Conservation (phyloP, 805 yeast genomes). For the Saturnispora dispora region DNA sequence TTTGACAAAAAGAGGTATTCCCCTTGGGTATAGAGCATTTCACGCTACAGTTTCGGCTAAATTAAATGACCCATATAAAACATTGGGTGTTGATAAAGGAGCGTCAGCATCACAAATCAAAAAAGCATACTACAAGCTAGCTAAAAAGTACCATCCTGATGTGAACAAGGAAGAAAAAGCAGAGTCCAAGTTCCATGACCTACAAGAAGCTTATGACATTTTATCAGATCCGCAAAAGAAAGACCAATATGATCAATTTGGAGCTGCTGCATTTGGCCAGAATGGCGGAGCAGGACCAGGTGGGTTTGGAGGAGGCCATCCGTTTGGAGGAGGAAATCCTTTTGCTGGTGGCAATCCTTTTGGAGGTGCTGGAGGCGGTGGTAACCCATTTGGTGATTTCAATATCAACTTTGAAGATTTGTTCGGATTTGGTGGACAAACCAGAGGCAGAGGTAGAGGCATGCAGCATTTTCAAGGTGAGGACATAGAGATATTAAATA, state of each 20-base stretch:
- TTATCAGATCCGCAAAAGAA: conserved; percentile 78
- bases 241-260: conserved; percentile 85
- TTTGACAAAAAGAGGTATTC: neutral
- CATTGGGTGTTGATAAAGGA: conserved; percentile 62
- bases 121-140: conserved; percentile 87
- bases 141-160: conserved; percentile 94
- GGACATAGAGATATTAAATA: conserved; percentile 69
- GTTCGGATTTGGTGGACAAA: conserved; percentile 31
- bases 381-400: conserved; percentile 26
- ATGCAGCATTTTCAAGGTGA: conserved; percentile 84
- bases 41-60: conserved; percentile 31
- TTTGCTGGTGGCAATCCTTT: conserved; percentile 32
- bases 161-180: conserved; percentile 87
- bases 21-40: conserved; percentile 25
- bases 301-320: conserved; percentile 41
- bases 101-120: conserved; percentile 83
- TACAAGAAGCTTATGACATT: conserved; percentile 91
- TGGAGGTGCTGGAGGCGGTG: conserved; percentile 32
- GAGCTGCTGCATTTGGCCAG: conserved; percentile 73
- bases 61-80: conserved; percentile 69
- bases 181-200: conserved; percentile 80
- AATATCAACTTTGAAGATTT: conserved; percentile 48
- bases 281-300: conserved; percentile 49
- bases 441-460: conserved; percentile 29
- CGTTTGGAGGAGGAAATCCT: conserved; percentile 27